phyloP scores from a whole-genome alignment of 1,284 basidiomycete species.

The Austroboletus olivaceoglutinosus region DNA sequence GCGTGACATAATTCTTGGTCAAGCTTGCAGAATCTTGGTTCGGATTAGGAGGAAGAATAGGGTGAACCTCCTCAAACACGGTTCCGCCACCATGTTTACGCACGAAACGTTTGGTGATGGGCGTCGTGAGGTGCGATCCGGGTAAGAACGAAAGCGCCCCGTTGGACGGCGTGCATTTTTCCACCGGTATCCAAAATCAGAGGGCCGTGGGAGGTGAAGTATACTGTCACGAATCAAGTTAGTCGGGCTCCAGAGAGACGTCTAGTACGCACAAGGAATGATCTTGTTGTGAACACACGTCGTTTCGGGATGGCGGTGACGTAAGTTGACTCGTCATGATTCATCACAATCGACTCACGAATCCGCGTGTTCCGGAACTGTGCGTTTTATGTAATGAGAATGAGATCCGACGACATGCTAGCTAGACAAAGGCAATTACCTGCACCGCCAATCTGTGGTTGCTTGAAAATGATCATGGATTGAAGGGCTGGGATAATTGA shows the following conservation, averaged over 20 bases:
- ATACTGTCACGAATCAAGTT: conserved; percentile 53
- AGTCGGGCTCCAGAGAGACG: background rate
- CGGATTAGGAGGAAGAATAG: conserved; percentile 37
- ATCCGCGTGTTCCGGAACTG: conserved; percentile 76
- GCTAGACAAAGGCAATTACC: conserved; percentile 45
- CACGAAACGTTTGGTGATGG: conserved; percentile 81
- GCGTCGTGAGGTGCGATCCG: conserved; percentile 77
- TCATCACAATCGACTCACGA: conserved; percentile 55
- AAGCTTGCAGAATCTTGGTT: conserved; percentile 3
- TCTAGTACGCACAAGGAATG: conserved; percentile 60
- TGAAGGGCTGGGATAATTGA: conserved; percentile 65
- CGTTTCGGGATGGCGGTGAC: too few relatives aligned
- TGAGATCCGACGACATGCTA: background rate
- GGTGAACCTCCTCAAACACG: conserved; percentile 66
- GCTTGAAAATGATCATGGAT: conserved; percentile 94
- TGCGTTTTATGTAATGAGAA: conserved; percentile 19
- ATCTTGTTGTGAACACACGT: conserved; percentile 40
- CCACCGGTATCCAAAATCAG: conserved; percentile 95
- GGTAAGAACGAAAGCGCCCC: conserved; percentile 91
- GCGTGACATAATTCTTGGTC: conserved; percentile 61
- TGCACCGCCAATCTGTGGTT: conserved; percentile 84
- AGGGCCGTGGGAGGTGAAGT: conserved; percentile 89
- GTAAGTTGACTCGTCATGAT: conserved; percentile 3
- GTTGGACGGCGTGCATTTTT: conserved; percentile 80
- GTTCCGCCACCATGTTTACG: conserved; percentile 72